Evolutionary conservation across 2,329 filamentous ascomycete species (phyloP).

Genomic region (Chaetomium sp.): DNA sequence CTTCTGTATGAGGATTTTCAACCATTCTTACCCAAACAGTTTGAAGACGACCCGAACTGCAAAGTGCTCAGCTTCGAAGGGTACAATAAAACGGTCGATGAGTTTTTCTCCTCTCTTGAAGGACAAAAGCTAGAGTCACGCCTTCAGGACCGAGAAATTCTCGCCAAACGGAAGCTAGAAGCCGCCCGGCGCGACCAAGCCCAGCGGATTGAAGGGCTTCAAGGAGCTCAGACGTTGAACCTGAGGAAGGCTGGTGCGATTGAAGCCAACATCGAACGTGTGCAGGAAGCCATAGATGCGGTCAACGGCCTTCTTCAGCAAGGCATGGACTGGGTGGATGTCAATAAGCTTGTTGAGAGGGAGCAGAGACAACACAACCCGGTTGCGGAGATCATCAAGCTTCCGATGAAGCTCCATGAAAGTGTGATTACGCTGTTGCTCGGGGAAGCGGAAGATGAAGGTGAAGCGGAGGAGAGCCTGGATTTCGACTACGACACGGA

Average conservation of each 20-base stretch:
- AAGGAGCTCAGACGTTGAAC: slow-evolving; percentile 75
- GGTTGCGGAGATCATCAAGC: slow-evolving; percentile 77
- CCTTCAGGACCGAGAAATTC: slow-evolving; percentile 72
- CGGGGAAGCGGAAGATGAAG: slow-evolving; percentile 59
- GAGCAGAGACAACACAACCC: slow-evolving; percentile 77
- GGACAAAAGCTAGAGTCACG: slow-evolving; percentile 84
- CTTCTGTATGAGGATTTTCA: slow-evolving; percentile 92
- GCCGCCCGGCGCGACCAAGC: slow-evolving; percentile 77
- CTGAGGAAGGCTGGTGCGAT: slow-evolving; percentile 84
- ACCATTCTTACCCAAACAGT: slow-evolving; percentile 78
- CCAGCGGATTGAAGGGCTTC: slow-evolving; percentile 75
- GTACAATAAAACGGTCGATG: slow-evolving; percentile 90
- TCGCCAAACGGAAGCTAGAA: slow-evolving; percentile 77
- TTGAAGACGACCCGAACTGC: slow-evolving; percentile 58
- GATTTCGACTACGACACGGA: slow-evolving; percentile 55
- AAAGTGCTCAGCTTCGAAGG: slow-evolving; percentile 70
- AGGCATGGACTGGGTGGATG: slow-evolving; percentile 96
- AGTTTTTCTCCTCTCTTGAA: slow-evolving; percentile 95
- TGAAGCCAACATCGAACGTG: slow-evolving; percentile 80
- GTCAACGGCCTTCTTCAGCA: slow-evolving; percentile 87
- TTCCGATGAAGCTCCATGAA: slow-evolving; percentile 84
- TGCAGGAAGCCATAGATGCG: slow-evolving; percentile 87
- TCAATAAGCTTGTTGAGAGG: slow-evolving; percentile 78
- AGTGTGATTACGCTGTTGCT: slow-evolving; percentile 79
- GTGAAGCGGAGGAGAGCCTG: slow-evolving; percentile 41